Evolutionary conservation across 1,139 yeast genomes (phyloP).

Genomic region (Zygosaccharomyces sapae): DNA sequence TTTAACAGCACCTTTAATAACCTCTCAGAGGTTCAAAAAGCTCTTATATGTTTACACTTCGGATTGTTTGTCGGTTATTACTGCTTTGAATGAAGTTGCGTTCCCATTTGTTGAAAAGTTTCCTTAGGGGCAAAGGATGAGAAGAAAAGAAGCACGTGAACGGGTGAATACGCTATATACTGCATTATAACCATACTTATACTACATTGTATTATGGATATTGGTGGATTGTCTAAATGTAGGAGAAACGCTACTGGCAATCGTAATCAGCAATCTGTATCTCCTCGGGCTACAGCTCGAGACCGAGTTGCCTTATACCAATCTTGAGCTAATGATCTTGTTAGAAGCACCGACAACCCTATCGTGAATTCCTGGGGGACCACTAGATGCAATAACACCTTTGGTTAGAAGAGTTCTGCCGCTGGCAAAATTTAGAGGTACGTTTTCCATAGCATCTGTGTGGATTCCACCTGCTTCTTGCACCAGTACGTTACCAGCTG

Average conservation of each 20-base stretch:
- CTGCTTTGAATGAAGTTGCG: background rate
- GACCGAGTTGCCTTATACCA: too few relatives aligned
- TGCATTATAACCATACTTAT: too few relatives aligned
- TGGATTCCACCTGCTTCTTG: constrained; percentile 90
- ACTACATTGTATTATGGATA: too few relatives aligned
- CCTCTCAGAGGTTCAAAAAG: background rate
- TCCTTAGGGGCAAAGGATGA: constrained; percentile 3
- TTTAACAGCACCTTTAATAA: background rate
- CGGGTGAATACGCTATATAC: too few relatives aligned
- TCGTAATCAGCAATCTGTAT: too few relatives aligned
- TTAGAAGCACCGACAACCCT: constrained; percentile 60
- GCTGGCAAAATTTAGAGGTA: constrained; percentile 69
- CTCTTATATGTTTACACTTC: background rate
- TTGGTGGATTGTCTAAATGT: too few relatives aligned
- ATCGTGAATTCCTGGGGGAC: constrained; percentile 48
- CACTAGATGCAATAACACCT: constrained; percentile 90
- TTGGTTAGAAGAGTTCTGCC: constrained; percentile 79
- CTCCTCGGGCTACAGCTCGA: too few relatives aligned
- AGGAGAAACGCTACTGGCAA: too few relatives aligned
- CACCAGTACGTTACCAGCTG: constrained; percentile 85
- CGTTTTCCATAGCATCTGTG: constrained; percentile 71
- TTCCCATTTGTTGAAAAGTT: background rate
- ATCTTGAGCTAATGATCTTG: constrained; percentile 26
- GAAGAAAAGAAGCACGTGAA: too few relatives aligned
- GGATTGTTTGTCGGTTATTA: background rate